These are phyloP conservation scores for Wickerhamiella brachini DNA, from an alignment of 805 yeast genomes.

Conservation along the genomic window DNA sequence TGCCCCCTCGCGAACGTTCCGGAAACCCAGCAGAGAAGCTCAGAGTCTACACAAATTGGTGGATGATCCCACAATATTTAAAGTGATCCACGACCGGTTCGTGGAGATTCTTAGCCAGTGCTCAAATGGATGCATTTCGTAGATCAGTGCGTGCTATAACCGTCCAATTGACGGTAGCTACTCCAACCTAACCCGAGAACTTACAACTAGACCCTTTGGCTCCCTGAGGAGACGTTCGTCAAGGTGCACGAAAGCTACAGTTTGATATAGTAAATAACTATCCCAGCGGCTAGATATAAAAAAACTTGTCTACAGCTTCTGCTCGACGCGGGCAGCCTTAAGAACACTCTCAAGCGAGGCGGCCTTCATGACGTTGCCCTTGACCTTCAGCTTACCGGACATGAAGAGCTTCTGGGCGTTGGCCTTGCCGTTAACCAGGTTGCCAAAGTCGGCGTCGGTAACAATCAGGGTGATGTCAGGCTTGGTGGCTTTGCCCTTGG, in stretches of 20 bases:
- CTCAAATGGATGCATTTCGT: not conserved
- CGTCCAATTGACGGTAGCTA: too few species aligned
- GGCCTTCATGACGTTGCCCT: constrained; percentile 87
- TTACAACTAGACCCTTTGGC: too few species aligned
- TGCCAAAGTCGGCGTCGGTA: constrained; percentile 55
- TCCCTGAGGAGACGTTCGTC: too few species aligned
- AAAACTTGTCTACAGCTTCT: constrained; percentile 28
- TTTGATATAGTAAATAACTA: not conserved
- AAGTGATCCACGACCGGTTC: not conserved
- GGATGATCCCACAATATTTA: not conserved
- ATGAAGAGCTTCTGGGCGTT: constrained; percentile 75
- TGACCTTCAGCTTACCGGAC: constrained; percentile 73
- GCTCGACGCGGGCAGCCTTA: constrained; percentile 36
- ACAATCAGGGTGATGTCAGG: constrained; percentile 55
- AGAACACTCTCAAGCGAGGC: constrained; percentile 57
- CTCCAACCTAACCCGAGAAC: too few species aligned
- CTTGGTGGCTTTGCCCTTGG: constrained; percentile 28
- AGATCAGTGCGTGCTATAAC: too few species aligned
- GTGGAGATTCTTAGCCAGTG: not conserved
- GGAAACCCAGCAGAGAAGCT: not conserved
- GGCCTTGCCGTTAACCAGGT: constrained; percentile 62
- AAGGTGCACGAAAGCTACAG: too few species aligned
- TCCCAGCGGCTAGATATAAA: not conserved
- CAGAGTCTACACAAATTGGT: not conserved
- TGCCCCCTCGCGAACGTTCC: not conserved